These are phyloP conservation scores for Debaryomyces nepalensis DNA, from an alignment of 1,139 yeast genomes.

Conservation along the genomic window DNA sequence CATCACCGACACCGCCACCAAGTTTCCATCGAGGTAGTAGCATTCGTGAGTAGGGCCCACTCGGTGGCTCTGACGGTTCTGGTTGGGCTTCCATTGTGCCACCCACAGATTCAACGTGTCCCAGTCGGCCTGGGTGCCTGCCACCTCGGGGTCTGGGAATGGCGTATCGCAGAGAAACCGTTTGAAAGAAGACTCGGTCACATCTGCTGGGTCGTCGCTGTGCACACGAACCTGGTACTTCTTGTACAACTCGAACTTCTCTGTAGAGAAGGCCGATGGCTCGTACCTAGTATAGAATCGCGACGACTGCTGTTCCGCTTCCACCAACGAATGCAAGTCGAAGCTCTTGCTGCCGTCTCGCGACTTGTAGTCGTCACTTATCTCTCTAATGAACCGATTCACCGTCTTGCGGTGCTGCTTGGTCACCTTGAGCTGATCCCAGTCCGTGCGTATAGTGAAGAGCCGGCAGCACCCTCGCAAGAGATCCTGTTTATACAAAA, in stretches of 20 bases:
- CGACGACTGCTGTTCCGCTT: slow-evolving; percentile 30
- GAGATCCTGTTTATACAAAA: slow-evolving; percentile 74
- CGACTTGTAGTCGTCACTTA: slow-evolving; percentile 26
- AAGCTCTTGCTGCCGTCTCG: slow-evolving; percentile 24
- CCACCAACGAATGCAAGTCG: slow-evolving; percentile 24
- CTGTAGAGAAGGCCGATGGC: slow-evolving; percentile 55
- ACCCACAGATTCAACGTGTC: slow-evolving; percentile 37
- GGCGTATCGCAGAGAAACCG: slow-evolving; percentile 78
- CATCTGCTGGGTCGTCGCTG: slow-evolving; percentile 56
- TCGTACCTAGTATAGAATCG: slow-evolving; percentile 57
- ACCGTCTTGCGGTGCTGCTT: slow-evolving; percentile 73
- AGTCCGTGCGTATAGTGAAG: slow-evolving; percentile 74
- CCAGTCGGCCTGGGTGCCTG: slow-evolving; percentile 36
- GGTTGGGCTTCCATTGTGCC: slow-evolving; percentile 19
- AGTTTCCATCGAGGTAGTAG: slow-evolving; percentile 63
- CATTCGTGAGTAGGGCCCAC: slow-evolving; percentile 72
- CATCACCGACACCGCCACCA: slow-evolving; percentile 77
- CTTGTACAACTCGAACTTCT: slow-evolving; percentile 67
- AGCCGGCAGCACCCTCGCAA: slow-evolving; percentile 79
- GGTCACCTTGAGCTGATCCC: slow-evolving; percentile 47
- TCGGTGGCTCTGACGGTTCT: slow-evolving; percentile 16
- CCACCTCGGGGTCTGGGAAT: slow-evolving; percentile 36
- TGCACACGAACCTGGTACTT: slow-evolving; percentile 76
- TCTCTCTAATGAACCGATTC: slow-evolving; percentile 60
- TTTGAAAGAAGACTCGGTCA: slow-evolving; percentile 52